These are phyloP conservation scores for Xanthoparmelia taractica DNA, from an alignment of 495 filamentous ascomycete species.

Conservation along the genomic window DNA sequence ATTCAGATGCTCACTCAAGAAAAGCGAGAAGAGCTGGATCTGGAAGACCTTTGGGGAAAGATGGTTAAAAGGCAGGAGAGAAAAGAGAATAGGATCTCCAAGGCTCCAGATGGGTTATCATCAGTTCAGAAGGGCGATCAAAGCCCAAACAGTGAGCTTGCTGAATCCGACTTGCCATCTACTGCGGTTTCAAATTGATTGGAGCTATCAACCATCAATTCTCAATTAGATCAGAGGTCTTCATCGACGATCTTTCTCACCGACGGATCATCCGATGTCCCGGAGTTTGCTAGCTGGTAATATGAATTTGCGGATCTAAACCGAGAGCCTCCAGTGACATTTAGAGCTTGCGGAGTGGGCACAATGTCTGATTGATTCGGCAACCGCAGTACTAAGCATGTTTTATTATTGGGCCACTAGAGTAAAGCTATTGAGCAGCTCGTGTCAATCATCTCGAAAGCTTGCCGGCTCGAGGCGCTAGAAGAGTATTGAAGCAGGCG, in stretches of 20 bases:
- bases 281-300: too few relatives aligned
- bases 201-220: constrained; percentile 24
- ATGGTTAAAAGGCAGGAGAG: constrained; percentile 39
- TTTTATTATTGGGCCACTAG: neutral
- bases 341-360: neutral
- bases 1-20: constrained; percentile 86
- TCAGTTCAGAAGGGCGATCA: constrained; percentile 23
- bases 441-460: constrained; percentile 2
- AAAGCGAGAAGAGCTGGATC: constrained; percentile 71
- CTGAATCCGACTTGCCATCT: constrained; percentile 14
- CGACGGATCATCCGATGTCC: neutral
- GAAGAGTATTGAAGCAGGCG: neutral
- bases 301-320: neutral
- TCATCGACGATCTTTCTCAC: neutral
- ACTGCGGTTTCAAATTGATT: constrained; percentile 28
- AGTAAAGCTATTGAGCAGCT: neutral
- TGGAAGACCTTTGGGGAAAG: constrained; percentile 72
- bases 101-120: constrained; percentile 25
- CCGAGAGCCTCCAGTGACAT: neutral
- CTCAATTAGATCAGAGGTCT: neutral
- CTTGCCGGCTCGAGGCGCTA: neutral
- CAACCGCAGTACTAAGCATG: neutral
- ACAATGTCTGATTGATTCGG: neutral
- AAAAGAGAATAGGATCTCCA: constrained; percentile 29
- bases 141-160: constrained; percentile 11